Evolutionary conservation across 2,329 filamentous ascomycete genomes (phyloP).

Genomic region (Fusarium sp.): DNA sequence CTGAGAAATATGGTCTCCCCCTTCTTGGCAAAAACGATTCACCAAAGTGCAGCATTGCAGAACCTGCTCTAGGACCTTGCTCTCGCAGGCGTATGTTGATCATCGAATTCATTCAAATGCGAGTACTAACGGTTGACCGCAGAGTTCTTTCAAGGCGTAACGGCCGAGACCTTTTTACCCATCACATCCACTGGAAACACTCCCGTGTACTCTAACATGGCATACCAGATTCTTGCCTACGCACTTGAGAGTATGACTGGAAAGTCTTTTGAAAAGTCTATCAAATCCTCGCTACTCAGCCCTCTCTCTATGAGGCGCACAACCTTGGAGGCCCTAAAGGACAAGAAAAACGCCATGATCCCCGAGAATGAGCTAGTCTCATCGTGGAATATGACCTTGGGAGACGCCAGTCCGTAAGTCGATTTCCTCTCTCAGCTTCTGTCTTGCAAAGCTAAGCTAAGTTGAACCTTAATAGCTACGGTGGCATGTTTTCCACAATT

Average conservation of each 20-base stretch:
- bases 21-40: not conserved
- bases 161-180: not conserved
- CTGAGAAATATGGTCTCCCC: not conserved
- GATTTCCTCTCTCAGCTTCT: fast-evolving
- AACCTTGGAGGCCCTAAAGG: not conserved
- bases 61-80: not conserved
- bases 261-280: conserved; percentile 1
- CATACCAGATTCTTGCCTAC: conserved; percentile 23
- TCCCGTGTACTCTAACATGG: conserved; percentile 16
- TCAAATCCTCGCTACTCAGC: not conserved
- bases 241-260: conserved; percentile 14
- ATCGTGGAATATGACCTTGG: not conserved
- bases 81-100: conserved; percentile 1
- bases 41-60: not conserved
- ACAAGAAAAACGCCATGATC: conserved; percentile 1
- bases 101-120: fast-evolving
- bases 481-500: conserved; percentile 20
- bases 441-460: not conserved
- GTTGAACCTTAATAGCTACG: not conserved
- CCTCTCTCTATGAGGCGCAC: conserved; percentile 8
- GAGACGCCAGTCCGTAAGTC: conserved; percentile 5
- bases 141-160: conserved; percentile 16
- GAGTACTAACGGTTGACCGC: not conserved
- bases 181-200: conserved; percentile 11
- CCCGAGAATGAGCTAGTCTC: conserved; percentile 6